Evolutionary conservation across 1,139 yeast species (phyloP), one percentile per base, ranked within the genome.

Genomic region (Yamadazyma spencermartinsiae): DNA sequence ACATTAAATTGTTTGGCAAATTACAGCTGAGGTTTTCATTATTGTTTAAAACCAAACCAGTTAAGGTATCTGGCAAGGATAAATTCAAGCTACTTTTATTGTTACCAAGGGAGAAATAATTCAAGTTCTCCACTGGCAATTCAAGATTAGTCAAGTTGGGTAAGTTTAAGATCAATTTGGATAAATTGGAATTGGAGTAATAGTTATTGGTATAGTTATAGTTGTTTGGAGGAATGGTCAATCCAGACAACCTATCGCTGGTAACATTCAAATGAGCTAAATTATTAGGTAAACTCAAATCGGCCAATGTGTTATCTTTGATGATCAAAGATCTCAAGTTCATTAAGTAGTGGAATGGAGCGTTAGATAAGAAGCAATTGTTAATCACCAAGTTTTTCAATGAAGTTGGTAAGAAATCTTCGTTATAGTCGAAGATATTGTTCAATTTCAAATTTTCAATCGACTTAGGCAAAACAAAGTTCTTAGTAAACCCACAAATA

Each of bases 391-490:
- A 30, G 12, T 30, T 18, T 15, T 12, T n/a, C 9, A 30, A 17
- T 10, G 18, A 12, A 4, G 25, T 7, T 12, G 33, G 33, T 5
- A 30, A 30, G 33, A 30, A 30, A 30, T 30, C 33, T 30, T 31
- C 35, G 10, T 34, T 33, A 10, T 17, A 33, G 4, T 36, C 41
- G 21, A 35, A 26, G 9, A 40, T 33, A 15, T 35, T 33, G 5
- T 20, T 14, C 15, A 40, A 34, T 18, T 30, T 30, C 20, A 40
- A 29, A 23, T 21, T 23, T n/a, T 31, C 17, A 27, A 38, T 30
- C 11, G 23, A 29, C 29, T 31, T 20, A n/a, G 40, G 40, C 11
- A 18, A 34, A 5, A 25, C 17, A 31, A 38, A 38, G 17, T 34
- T 31, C 28, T 38, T 34, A 20, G 26, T 12, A 4, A 38, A 31